Evolutionary conservation across 768 basidiomycete species (phyloP), one percentile per base, ranked within the genome.

Genomic region (Austroboletus eburneus): DNA sequence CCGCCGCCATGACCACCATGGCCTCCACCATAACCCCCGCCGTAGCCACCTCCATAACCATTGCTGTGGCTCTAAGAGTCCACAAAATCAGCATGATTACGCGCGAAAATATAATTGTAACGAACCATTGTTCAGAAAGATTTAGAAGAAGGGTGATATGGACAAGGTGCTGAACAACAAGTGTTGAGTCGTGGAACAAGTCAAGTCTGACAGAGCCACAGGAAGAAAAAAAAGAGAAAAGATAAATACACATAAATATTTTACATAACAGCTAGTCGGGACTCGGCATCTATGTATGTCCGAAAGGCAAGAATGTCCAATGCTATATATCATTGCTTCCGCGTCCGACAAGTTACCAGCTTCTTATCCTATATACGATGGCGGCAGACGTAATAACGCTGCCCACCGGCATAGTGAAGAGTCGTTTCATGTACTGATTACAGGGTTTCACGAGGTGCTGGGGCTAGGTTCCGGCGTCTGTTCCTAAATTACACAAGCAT

Each of bases 1-100:
- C 64, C 60, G 4, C 61, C 48, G 18, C 61, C 60, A 18, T 68
- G 64, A 25, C 59, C 50, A 18, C 65, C 50, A 21, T 60, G 54
- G 39, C 67, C 63, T 7, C 65, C 64, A 34, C 64, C 56, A 39
- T 56, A 53, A 4, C 58, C 56, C 2, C 58, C 59, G 1, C 55
- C 52, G 16, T 59, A 54, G 2, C 70, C 69, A 14, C 69, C 64
- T 29, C 67, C 62, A 41, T 66, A 63, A 41, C 69, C 69, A 54
- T 72, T 64, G 25, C 55, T 56, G 20, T 67, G 58, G 54, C 59
- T 62, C 66, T 67, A 22, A 34, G 13, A 12, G 8, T 13, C 17
- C 13, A n/a, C 3, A 39, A 39, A 45, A 41, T 60, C 25, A 54
- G 36, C n/a, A n/a, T n/a, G n/a, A n/a, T n/a, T n/a, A n/a, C n/a